phyloP scores from a whole-genome alignment of 768 basidiomycete species.

The Mycena epipterygia region DNA sequence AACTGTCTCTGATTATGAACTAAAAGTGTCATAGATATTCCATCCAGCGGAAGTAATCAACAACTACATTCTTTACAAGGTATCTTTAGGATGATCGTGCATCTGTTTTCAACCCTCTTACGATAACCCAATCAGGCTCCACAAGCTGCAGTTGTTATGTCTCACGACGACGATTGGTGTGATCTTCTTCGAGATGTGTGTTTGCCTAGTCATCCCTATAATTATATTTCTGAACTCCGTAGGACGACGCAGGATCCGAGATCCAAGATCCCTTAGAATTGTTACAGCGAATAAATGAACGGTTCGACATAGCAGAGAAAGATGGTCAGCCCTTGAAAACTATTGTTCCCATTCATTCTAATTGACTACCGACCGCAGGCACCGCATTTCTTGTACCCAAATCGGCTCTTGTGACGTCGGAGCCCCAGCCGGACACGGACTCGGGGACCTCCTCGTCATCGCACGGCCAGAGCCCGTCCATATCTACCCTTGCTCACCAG shows the following conservation, averaged over 20 bases:
- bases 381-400: too few relatives aligned
- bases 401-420: too few relatives aligned
- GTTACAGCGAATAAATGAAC: not conserved
- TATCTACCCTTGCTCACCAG: conserved; percentile 91
- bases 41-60: conserved; percentile 9
- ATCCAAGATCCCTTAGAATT: not conserved
- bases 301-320: not conserved
- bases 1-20: too few relatives aligned
- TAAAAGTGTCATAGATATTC: not conserved
- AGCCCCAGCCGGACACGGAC: too few relatives aligned
- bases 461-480: conserved; percentile 93
- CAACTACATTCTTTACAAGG: not conserved
- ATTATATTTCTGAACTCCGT: not conserved
- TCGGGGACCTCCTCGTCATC: conserved; percentile 65
- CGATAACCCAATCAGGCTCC: not conserved
- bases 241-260: not conserved
- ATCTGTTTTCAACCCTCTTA: not conserved
- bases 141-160: not conserved
- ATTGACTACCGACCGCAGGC: too few relatives aligned
- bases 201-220: too few relatives aligned
- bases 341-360: too few relatives aligned
- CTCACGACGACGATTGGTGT: not conserved
- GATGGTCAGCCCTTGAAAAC: not conserved
- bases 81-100: not conserved
- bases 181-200: not conserved